phyloP scores from a whole-genome alignment of 495 filamentous ascomycete species.

The Copromyces sp. region DNA sequence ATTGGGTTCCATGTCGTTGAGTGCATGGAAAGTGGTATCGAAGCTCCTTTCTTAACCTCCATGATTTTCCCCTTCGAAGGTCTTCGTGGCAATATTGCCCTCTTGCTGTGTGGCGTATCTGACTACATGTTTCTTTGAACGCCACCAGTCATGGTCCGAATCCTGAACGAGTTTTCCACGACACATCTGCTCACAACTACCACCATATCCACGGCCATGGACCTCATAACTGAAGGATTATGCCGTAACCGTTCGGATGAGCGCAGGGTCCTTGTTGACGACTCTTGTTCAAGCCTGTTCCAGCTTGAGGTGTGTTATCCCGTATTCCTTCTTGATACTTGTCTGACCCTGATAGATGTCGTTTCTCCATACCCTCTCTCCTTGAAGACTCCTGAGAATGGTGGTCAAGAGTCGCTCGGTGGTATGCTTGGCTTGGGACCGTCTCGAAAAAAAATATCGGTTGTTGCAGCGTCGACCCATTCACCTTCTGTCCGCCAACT shows the following conservation, averaged over 20 bases:
- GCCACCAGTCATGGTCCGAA: background rate
- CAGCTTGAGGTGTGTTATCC: background rate
- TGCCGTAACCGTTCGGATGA: background rate
- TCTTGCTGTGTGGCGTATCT: background rate
- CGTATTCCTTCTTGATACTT: background rate
- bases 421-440: too few species aligned
- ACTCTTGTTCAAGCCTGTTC: background rate
- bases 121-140: background rate
- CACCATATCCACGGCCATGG: background rate
- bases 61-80: background rate
- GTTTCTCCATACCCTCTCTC: background rate
- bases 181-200: background rate
- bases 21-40: background rate
- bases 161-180: background rate
- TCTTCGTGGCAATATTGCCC: background rate
- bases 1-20: background rate
- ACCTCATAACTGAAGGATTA: background rate
- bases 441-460: background rate
- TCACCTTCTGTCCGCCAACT: background rate
- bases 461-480: background rate
- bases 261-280: background rate
- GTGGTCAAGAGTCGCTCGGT: too few species aligned
- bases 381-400: background rate
- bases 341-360: background rate
- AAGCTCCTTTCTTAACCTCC: background rate